Evolutionary conservation across 495 filamentous ascomycete genomes (phyloP), one percentile per base, ranked within the genome.

Genomic region (Endocarpon pusillum): DNA sequence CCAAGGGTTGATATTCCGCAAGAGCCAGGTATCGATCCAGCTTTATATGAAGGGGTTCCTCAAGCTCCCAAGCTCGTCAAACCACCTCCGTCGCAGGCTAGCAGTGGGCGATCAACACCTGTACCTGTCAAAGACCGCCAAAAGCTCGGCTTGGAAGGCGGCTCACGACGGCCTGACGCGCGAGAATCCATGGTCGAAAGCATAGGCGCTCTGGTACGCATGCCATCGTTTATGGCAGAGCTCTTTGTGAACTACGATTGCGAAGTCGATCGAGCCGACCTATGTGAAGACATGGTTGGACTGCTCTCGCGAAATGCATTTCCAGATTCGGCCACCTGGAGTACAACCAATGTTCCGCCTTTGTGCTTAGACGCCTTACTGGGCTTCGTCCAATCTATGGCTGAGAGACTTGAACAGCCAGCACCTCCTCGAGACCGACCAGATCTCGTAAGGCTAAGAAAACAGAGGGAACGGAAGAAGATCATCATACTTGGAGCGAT

Each of bases 121-220:
- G 85, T 97, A 15, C 78, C 84, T 1, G 80, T 97, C 33, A 86
- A 84, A 51, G 89, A 97, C 48, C 69, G 89, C 32, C 84, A 92
- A 49, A 87, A 82, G 52, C 67, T 99, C 8, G 89, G 89, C 1
- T 61, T 99, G 47, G 89, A 99, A 56, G 89, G 89, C 3, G 86
- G 89, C 19, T 70, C 78, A 1, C 69, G 89, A 32, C 92, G 84
- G 44, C 89, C 89, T 3, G 89, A 96, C 48, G 82, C 89, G 29
- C 65, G 91, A 42, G 91, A 99, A 54, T 89, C 89, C 19, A 99
- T 99, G 89, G 85, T 99, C 7, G 89, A 99, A 55, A 93, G 79
- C 41, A 75, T 99, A 21, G 85, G 87, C 27, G 80, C 83, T 19
- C 63, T 99, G 28, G 79, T 82, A 20, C 69, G 91, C 18, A 93